Evolutionary conservation across 1,139 yeast species (phyloP), one percentile per base, ranked within the genome.

Genomic region (Kurtzmaniella quercitrusa): DNA sequence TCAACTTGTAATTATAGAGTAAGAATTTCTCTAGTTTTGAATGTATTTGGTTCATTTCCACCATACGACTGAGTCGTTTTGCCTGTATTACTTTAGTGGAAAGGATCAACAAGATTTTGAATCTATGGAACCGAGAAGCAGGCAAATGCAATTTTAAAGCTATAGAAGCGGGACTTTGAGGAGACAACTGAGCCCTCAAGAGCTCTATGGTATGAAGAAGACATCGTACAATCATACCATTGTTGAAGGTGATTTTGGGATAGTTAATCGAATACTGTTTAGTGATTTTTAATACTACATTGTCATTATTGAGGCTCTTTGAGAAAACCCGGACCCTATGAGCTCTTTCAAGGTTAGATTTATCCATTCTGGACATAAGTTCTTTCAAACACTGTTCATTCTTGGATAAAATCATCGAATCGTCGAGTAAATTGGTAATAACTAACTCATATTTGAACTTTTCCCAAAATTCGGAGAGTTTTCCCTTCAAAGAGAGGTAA

Each of bases 321-420:
- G 21, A 10, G 33, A 23, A 21, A 5, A 14, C 15, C 6, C 15
- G 21, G 14, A 23, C 38, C 16, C 37, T 34, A n/a, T 34, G 34
- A 16, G 25, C 15, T 18, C 19, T 19, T 40, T 16, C 25, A 6
- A 11, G n/a, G 2, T 33, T 4, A 4, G 19, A 25, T 2, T 23
- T 34, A 3, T 19, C 21, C 23, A 19, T 34, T 17, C 16, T 12
- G 5, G 38, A 15, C 4, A 12, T 10, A 31, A 43, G 41, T 29
- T 47, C 52, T 39, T 49, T 50, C 37, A 66, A 54, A 15, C 65
- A 59, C 46, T 66, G 70, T 39, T 73, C 77, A 47, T 70, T 71
- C 48, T 73, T 72, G 15, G 77, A 70, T 19, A 72, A 54, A 33
- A 69, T 63, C 68, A 73, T 66, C 1, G 75, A 57, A 47, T 70